Conservation (phyloP, 495 filamentous ascomycete species). For the Penicillium arizonense region DNA sequence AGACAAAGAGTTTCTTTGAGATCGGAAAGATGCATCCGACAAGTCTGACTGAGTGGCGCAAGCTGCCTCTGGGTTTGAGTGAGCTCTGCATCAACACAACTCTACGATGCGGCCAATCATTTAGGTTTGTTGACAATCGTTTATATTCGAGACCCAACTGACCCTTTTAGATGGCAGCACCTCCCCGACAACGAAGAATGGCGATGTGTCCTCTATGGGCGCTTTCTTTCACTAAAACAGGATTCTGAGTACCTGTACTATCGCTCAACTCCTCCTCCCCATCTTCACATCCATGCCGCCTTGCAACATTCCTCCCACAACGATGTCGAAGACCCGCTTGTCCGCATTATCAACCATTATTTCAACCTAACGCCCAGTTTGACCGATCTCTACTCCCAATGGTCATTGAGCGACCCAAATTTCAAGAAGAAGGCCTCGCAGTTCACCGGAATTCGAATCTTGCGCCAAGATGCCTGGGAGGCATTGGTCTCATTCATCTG, state of each 20-base stretch:
- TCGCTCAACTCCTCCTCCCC: slow-evolving; percentile 37
- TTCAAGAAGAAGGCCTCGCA: slow-evolving; percentile 84
- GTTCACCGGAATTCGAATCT: slow-evolving; percentile 90
- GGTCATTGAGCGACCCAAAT: slow-evolving; percentile 82
- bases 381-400: slow-evolving; percentile 75
- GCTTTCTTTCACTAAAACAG: slow-evolving; percentile 81
- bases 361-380: slow-evolving; percentile 78
- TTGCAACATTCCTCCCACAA: slow-evolving; percentile 16
- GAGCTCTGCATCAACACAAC: slow-evolving; percentile 92
- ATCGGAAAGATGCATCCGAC: slow-evolving; percentile 21
- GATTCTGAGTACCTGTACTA: slow-evolving; percentile 80
- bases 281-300: not conserved
- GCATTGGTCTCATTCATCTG: slow-evolving; percentile 92
- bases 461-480: slow-evolving; percentile 96
- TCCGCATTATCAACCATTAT: slow-evolving; percentile 70
- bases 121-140: slow-evolving; percentile 49
- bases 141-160: not conserved
- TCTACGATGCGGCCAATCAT: slow-evolving; percentile 87
- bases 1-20: not conserved
- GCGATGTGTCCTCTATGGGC: slow-evolving; percentile 84
- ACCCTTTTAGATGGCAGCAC: slow-evolving; percentile 71
- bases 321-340: slow-evolving; percentile 54
- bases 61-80: slow-evolving; percentile 72
- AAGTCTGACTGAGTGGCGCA: slow-evolving; percentile 66
- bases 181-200: slow-evolving; percentile 73